Percentiles rank a stretch among this genome's conserved stretches.
These are phyloP conservation scores for Lentinula edodes DNA, from an alignment of 768 basidiomycete species.

Conservation along the genomic window DNA sequence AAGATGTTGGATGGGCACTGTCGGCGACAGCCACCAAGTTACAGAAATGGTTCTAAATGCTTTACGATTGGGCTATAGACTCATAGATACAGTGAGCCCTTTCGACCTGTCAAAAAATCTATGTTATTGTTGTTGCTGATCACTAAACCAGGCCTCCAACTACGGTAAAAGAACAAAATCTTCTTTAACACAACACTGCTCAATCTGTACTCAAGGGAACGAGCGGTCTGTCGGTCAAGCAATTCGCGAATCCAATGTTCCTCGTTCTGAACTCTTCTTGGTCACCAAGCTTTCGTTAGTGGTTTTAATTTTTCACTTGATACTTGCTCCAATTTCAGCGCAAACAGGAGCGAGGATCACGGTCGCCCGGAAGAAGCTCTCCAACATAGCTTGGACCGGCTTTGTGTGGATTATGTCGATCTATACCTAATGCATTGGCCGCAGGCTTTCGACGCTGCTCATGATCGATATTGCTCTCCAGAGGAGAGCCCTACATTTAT, in stretches of 20 bases:
- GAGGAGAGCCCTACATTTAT: conserved; percentile 23
- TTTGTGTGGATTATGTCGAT: conserved; percentile 40
- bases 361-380: conserved; percentile 26
- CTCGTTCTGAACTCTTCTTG: conserved; percentile 32
- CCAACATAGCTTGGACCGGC: conserved; percentile 25
- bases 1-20: conserved; percentile 27
- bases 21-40: conserved; percentile 21
- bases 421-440: conserved; percentile 42
- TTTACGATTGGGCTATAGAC: conserved; percentile 25
- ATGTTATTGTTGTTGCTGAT: background rate
- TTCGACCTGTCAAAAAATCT: background rate
- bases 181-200: background rate
- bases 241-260: conserved; percentile 31
- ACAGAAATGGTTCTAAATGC: conserved; percentile 17
- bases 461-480: conserved; percentile 8
- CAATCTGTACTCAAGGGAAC: conserved; percentile 16
- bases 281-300: conserved; percentile 36
- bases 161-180: conserved; percentile 4
- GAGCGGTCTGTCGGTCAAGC: conserved; percentile 32
- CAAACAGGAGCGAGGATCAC: conserved; percentile 26
- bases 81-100: conserved; percentile 25
- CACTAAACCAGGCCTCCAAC: conserved; percentile 4
- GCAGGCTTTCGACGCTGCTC: conserved; percentile 13
- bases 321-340: conserved; percentile 15
- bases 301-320: conserved; percentile 3